Conservation (phyloP, 495 filamentous ascomycete genomes). For the Polyplosphaeria fusca region DNA sequence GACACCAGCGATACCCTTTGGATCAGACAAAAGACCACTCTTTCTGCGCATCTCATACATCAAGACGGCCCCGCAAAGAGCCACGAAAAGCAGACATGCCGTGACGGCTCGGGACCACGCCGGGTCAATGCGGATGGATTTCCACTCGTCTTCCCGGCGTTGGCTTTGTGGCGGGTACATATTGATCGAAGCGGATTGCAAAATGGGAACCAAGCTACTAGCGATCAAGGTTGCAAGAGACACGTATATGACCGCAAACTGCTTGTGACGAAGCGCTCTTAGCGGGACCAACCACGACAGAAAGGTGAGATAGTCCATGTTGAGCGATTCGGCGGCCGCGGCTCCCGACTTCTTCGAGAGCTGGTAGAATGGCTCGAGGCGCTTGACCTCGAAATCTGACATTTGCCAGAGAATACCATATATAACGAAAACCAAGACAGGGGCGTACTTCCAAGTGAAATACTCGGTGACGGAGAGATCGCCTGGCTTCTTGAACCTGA, state of each 20-base stretch:
- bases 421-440: constrained; percentile 62
- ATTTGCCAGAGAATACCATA: constrained; percentile 75
- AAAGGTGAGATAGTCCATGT: constrained; percentile 67
- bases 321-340: constrained; percentile 63
- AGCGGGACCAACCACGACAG: constrained; percentile 62
- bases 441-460: constrained; percentile 70
- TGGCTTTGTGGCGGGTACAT: constrained; percentile 46
- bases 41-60: constrained; percentile 59
- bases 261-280: constrained; percentile 55
- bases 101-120: constrained; percentile 62
- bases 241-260: constrained; percentile 64
- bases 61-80: constrained; percentile 51
- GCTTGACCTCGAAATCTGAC: constrained; percentile 70
- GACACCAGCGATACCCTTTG: constrained; percentile 69
- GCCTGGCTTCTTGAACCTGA: constrained; percentile 52
- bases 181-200: constrained; percentile 57
- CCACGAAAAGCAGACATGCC: constrained; percentile 49
- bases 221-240: constrained; percentile 61
- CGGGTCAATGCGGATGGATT: constrained; percentile 52
- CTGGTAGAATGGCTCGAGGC: constrained; percentile 72
- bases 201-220: constrained; percentile 58
- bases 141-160: constrained; percentile 23
- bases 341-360: constrained; percentile 61
- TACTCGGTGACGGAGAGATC: constrained; percentile 54
- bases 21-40: constrained; percentile 64